Evolutionary conservation across 257 asterid species (phyloP).

Genomic region (Prunella vulgaris): DNA sequence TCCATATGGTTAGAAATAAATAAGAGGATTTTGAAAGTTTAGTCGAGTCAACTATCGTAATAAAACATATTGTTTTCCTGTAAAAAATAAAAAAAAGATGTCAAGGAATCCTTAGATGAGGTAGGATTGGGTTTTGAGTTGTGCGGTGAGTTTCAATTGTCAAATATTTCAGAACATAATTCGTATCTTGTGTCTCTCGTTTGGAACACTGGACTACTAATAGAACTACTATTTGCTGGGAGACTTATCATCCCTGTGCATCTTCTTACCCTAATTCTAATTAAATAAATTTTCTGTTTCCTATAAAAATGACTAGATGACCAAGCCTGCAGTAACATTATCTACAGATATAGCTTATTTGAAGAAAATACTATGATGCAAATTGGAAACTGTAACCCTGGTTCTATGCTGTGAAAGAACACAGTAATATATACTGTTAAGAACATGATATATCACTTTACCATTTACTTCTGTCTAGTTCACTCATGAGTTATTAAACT

Average conservation of each 20-base stretch:
- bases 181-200: not conserved
- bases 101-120: not conserved
- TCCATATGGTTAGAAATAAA: no score
- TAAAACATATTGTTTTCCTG: no score
- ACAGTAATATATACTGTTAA: not conserved
- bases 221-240: not conserved
- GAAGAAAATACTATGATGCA: not conserved
- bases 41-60: no score
- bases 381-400: not conserved
- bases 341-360: not conserved
- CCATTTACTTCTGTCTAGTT: slow-evolving; percentile 3
- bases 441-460: not conserved
- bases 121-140: not conserved
- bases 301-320: not conserved
- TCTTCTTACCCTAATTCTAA: not conserved
- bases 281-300: not conserved
- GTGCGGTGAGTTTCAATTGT: not conserved
- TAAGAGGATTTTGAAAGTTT: no score
- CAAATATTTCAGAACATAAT: not conserved
- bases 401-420: not conserved
- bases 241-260: not conserved
- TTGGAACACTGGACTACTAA: not conserved
- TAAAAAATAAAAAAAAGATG: not conserved
- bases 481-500: not conserved
- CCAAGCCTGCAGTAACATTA: not conserved